Evolutionary conservation across 1,139 yeast species (phyloP).

Genomic region (Candida tropicalis): DNA sequence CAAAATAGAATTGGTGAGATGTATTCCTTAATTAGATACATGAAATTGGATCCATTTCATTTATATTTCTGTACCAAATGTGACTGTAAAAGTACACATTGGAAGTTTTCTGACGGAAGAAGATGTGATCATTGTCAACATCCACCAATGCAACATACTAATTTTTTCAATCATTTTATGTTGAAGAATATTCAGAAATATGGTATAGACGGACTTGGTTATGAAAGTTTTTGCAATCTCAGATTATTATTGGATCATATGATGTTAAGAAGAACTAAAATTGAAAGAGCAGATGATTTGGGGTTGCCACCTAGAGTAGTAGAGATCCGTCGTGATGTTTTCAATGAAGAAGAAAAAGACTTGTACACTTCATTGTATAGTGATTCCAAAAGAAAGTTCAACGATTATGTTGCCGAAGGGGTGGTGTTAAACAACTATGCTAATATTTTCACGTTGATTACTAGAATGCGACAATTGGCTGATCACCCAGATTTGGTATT

Average conservation of each 20-base stretch:
- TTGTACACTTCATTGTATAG: conserved; percentile 84
- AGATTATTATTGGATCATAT: conserved; percentile 72
- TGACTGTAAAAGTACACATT: conserved; percentile 75
- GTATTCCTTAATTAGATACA: conserved; percentile 83
- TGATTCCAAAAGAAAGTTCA: conserved; percentile 83
- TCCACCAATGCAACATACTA: conserved; percentile 91
- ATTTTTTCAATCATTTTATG: conserved; percentile 93
- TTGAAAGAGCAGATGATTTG: conserved; percentile 94
- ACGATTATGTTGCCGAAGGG: conserved; percentile 90
- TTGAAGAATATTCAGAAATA: conserved; percentile 85
- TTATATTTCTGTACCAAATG: conserved; percentile 90
- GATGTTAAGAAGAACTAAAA: conserved; percentile 91
- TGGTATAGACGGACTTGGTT: conserved; percentile 82
- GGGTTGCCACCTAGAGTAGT: conserved; percentile 96
- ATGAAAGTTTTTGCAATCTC: conserved; percentile 73
- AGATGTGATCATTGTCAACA: conserved; percentile 88
- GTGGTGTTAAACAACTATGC: conserved; percentile 95
- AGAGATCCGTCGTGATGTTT: conserved; percentile 79
- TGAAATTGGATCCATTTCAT: conserved; percentile 84
- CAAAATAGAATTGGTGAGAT: conserved; percentile 96
- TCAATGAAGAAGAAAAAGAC: conserved; percentile 94
- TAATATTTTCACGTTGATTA: conserved; percentile 90
- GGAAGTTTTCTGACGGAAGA: conserved; percentile 83
- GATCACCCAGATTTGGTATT: conserved; percentile 97
- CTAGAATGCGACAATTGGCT: conserved; percentile 96